Percentiles rank a stretch among this genome's conserved stretches.
Evolutionary conservation across 2,329 filamentous ascomycete genomes (phyloP).

Genomic region (Helotiales sp.): DNA sequence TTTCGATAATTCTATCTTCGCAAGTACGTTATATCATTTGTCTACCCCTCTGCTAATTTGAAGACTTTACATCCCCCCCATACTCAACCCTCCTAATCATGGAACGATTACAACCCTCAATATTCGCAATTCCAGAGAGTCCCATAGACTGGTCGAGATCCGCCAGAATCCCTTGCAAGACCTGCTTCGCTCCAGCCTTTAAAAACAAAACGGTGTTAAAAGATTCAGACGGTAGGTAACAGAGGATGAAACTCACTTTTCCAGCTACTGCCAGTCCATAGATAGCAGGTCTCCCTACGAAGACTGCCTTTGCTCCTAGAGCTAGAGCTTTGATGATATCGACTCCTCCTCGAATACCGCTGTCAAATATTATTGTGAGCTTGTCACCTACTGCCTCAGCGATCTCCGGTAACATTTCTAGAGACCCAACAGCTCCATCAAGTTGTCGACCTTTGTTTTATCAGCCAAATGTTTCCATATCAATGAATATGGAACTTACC

Average conservation of each 20-base stretch:
- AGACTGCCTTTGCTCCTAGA: constrained; percentile 59
- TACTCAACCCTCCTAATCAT: constrained; percentile 36
- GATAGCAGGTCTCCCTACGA: constrained; percentile 61
- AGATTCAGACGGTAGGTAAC: too few relatives aligned
- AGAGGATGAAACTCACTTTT: constrained; percentile 45
- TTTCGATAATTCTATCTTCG: neutral
- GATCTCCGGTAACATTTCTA: constrained; percentile 64
- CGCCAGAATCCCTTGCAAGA: constrained; percentile 54
- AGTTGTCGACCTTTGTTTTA: constrained; percentile 53
- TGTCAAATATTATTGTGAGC: constrained; percentile 66
- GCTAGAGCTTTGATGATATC: constrained; percentile 64
- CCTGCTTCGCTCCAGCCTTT: constrained; percentile 55
- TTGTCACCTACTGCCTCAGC: constrained; percentile 64
- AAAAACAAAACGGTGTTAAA: too few relatives aligned
- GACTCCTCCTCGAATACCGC: constrained; percentile 58
- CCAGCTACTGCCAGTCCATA: constrained; percentile 63
- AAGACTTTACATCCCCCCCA: constrained; percentile 36
- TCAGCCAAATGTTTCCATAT: neutral
- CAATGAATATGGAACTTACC: constrained; percentile 46
- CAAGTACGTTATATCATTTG: neutral
- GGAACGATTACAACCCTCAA: constrained; percentile 35
- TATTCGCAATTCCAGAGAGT: constrained; percentile 52
- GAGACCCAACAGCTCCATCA: constrained; percentile 58
- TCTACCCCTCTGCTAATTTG: constrained; percentile 23
- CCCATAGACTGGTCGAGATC: constrained; percentile 62